phyloP scores from a whole-genome alignment of 495 filamentous ascomycete genomes.

The Podospora didyma region DNA sequence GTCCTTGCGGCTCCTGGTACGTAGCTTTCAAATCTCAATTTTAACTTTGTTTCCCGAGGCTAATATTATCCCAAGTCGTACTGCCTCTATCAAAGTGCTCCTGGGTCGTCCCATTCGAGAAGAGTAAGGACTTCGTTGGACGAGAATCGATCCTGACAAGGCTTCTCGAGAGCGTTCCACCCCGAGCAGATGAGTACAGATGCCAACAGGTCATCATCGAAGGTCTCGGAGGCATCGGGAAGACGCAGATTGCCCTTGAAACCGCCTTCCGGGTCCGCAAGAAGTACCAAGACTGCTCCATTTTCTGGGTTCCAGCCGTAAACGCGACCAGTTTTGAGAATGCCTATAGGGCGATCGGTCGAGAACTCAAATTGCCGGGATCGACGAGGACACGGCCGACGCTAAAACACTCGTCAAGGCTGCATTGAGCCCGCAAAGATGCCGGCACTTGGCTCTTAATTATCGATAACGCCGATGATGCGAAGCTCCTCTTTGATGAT shows the following conservation, averaged over 20 bases:
- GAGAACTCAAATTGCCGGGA: slow-evolving; percentile 23
- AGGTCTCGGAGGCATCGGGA: slow-evolving; percentile 45
- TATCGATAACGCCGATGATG: slow-evolving; percentile 50
- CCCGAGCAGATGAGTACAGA: slow-evolving; percentile 12
- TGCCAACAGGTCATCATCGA: slow-evolving; percentile 39
- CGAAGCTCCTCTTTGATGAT: slow-evolving; percentile 26
- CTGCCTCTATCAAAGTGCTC: neutral
- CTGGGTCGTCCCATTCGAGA: slow-evolving; percentile 17
- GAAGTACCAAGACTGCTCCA: slow-evolving; percentile 26
- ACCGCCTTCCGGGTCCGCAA: slow-evolving; percentile 39
- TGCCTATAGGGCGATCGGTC: slow-evolving; percentile 40
- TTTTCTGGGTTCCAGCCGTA: slow-evolving; percentile 46
- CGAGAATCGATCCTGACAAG: slow-evolving; percentile 32
- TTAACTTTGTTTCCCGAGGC: neutral
- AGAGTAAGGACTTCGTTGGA: slow-evolving; percentile 40
- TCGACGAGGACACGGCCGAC: slow-evolving; percentile 32
- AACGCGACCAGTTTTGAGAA: slow-evolving; percentile 36
- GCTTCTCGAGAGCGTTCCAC: slow-evolving; percentile 25
- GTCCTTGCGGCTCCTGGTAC: neutral
- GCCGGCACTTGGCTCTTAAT: slow-evolving; percentile 45
- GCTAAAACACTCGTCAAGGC: slow-evolving; percentile 30
- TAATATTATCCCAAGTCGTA: neutral
- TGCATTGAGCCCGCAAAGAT: slow-evolving; percentile 28
- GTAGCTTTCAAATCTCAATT: neutral
- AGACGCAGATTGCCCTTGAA: slow-evolving; percentile 54